phyloP scores from a whole-genome alignment of 202 grass and related monocot species.

The Musa balbisiana region DNA sequence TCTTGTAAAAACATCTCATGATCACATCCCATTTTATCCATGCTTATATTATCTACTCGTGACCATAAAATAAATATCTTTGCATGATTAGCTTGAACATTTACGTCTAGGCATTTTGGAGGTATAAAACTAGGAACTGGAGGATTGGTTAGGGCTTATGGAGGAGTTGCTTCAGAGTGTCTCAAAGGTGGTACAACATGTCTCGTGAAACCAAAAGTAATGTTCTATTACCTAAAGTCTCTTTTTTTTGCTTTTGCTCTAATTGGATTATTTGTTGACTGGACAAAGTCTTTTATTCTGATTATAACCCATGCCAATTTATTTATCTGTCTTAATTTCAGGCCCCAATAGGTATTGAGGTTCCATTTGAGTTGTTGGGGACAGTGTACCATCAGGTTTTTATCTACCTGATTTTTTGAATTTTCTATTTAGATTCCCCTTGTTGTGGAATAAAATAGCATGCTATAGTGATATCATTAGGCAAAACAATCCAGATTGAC shows the following conservation, averaged over 20 bases:
- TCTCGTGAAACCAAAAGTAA: conserved; percentile 89
- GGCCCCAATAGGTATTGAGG: conserved; percentile 73
- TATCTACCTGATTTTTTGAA: background rate
- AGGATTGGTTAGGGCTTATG: conserved; percentile 87
- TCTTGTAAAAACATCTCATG: too few relatives aligned
- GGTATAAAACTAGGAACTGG: conserved; percentile 93
- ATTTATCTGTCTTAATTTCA: conserved; percentile 21
- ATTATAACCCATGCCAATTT: background rate
- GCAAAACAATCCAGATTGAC: background rate
- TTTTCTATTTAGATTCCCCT: background rate
- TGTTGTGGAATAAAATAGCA: background rate
- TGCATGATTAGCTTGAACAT: background rate
- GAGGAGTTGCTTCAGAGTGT: conserved; percentile 84
- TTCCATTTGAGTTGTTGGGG: conserved; percentile 92
- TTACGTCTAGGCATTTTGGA: conserved; percentile 64
- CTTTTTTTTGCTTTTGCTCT: conserved; percentile 24
- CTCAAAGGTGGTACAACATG: conserved; percentile 74
- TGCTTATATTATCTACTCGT: too few relatives aligned
- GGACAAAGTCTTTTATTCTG: background rate
- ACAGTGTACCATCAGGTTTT: conserved; percentile 79
- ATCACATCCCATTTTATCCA: too few relatives aligned
- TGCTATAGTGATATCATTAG: background rate
- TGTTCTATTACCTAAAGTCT: background rate
- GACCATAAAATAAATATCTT: background rate
- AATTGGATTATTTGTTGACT: background rate